Conservation (phyloP, 805 yeast genomes). For the Saturnispora silvae region DNA sequence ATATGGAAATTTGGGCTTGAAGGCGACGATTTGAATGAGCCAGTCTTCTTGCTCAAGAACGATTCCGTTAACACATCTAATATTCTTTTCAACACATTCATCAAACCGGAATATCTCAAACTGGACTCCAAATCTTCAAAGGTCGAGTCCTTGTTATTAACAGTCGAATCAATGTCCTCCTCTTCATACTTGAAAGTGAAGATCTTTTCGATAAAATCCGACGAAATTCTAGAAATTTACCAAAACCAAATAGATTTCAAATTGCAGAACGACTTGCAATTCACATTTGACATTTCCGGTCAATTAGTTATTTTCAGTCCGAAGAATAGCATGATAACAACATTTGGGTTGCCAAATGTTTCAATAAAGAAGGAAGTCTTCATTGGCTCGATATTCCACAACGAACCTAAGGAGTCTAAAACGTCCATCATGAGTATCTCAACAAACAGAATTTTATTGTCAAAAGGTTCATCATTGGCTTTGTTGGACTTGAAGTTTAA, state of each 20-base stretch:
- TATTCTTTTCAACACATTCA: constrained; percentile 19
- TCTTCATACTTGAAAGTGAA: constrained; percentile 17
- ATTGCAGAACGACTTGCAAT: constrained; percentile 6
- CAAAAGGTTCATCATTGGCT: constrained; percentile 30
- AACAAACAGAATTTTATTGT: constrained; percentile 36
- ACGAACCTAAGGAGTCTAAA: constrained; percentile 20
- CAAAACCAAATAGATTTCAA: constrained; percentile 18
- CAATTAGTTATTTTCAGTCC: constrained; percentile 18
- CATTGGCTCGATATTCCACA: constrained; percentile 16
- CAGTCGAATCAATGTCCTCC: constrained; percentile 14
- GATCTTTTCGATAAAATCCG: constrained; percentile 19
- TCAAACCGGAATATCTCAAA: constrained; percentile 19
- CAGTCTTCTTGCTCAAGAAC: constrained; percentile 7
- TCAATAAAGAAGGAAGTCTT: constrained; percentile 23
- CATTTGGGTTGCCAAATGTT: constrained; percentile 25
- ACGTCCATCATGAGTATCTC: constrained; percentile 32
- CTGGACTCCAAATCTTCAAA: constrained; percentile 15
- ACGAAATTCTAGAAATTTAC: constrained; percentile 22
- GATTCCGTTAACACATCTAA: constrained; percentile 10
- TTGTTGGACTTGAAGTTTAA: constrained; percentile 36
- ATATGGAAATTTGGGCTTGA: constrained; percentile 16
- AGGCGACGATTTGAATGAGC: constrained; percentile 5
- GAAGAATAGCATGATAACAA: constrained; percentile 13
- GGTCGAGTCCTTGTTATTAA: constrained; percentile 16
- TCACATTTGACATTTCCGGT: constrained; percentile 23